Percentiles rank a stretch among this genome's conserved stretches.
phyloP scores from a whole-genome alignment of 2,329 filamentous ascomycete genomes.

The Rutstroemia sp. region DNA sequence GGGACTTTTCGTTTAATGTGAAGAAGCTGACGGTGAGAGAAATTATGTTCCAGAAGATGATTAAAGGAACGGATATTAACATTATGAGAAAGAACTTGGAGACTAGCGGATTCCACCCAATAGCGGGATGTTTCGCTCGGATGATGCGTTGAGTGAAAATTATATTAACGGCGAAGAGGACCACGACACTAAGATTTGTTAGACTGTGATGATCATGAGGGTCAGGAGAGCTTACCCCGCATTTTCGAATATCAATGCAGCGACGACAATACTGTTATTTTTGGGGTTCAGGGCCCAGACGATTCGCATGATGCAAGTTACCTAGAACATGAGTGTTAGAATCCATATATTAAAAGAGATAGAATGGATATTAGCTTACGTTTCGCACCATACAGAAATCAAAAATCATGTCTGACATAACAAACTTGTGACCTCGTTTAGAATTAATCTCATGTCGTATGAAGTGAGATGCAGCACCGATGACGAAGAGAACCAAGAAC shows the following conservation, averaged over 20 bases:
- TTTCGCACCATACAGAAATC: conserved; percentile 51
- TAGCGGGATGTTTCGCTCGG: conserved; percentile 58
- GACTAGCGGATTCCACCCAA: conserved; percentile 60
- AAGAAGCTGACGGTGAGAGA: conserved; percentile 57
- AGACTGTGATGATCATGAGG: background rate
- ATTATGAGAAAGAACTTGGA: conserved; percentile 47
- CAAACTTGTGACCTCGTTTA: conserved; percentile 44
- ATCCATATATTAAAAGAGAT: no score
- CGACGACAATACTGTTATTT: conserved; percentile 3
- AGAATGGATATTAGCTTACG: conserved; percentile 10
- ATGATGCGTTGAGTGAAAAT: conserved; percentile 69
- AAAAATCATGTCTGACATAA: conserved; percentile 49
- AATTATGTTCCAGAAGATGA: conserved; percentile 59
- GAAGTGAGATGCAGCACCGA: conserved; percentile 49
- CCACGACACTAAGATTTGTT: conserved; percentile 41
- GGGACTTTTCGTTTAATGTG: conserved; percentile 46
- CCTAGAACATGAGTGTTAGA: background rate
- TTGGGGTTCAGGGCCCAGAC: conserved; percentile 47
- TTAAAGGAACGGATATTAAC: conserved; percentile 48
- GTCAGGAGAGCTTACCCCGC: background rate
- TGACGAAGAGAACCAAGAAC: conserved; percentile 51
- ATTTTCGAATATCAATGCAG: conserved; percentile 15
- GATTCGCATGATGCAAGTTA: conserved; percentile 40
- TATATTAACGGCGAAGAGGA: conserved; percentile 72
- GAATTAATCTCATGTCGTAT: conserved; percentile 38